A percentile compares a stretch with the other conserved stretches of the same genome.
Conservation (phyloP, 169 alveolate species). For the Eimeria acervulina region DNA sequence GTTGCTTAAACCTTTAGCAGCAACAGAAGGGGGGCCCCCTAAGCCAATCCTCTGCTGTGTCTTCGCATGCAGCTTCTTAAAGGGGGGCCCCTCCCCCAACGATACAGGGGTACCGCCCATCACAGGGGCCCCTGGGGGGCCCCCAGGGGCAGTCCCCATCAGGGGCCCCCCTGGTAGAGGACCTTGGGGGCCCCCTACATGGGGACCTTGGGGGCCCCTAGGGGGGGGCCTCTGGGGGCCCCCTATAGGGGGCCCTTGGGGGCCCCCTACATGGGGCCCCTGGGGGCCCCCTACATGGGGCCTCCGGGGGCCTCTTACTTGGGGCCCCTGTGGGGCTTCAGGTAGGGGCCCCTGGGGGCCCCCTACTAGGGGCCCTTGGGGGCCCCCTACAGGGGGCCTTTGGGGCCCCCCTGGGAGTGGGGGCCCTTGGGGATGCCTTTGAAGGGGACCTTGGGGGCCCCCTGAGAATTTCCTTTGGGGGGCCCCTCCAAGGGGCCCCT, state of each 20-base stretch:
- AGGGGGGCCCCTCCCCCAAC: background rate
- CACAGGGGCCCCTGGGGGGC: background rate
- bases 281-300: background rate
- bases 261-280: background rate
- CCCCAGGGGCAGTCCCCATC: background rate
- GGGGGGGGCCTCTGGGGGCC: background rate
- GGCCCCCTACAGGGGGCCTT: background rate
- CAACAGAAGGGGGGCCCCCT: conserved; percentile 7
- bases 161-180: conserved; percentile 8
- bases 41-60: too few species aligned
- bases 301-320: background rate
- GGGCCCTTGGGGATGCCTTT: background rate
- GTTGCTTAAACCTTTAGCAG: too few species aligned
- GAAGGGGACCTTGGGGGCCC: conserved; percentile 4
- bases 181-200: too few species aligned
- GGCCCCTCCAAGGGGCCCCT: too few species aligned
- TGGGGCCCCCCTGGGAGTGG: background rate
- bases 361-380: background rate
- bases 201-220: too few species aligned
- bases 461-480: background rate
- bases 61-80: too few species aligned
- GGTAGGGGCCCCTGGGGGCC: conserved; percentile 15
- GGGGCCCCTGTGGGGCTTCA: background rate
- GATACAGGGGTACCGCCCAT: too few species aligned
- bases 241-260: background rate